Base-by-base conservation (phyloP, 73 alveolate species). In the Tetrahymena borealis region DNA sequence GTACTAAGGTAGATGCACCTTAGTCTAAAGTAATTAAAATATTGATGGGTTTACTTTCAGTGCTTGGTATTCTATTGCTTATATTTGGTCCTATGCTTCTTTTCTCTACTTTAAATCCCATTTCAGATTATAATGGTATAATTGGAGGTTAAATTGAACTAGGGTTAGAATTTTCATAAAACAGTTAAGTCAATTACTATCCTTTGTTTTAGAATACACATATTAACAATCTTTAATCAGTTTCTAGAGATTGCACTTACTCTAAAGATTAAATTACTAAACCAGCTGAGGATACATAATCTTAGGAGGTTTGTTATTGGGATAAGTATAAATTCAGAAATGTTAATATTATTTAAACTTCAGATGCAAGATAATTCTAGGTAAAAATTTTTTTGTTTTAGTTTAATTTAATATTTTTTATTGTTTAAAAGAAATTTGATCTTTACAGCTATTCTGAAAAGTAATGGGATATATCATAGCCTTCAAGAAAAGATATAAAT, bases 21-120 rank as follows among this genome's bases (percentile, higher is more conserved):
- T 94, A 94, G 31, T 90, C 96, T 12, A 38, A 78, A 11, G 41
- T 78, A 78, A 91, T 78, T 79, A 98, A 98, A 94, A 79, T 94
- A 16, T 92, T 91, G 24, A 91, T 96, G 94, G 99, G 99, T 13
- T 91, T 91, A 78, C 77, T 96, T 15, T 95, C 94, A 28, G 91
- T 97, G 39, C 78, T 98, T 92, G 78, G 90, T 5, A 94, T 97
- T 1, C 90, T 98, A 33, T 16, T 96, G 20, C 77, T 97, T 31
- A 97, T 98, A 28, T 93, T 98, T 38, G 98, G 98, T 1, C 99
- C 99, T 0, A 39, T 98, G 11, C 38, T 98, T 10, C 78, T 98
- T 16, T 98, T 98, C 94, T 94, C 98, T 79, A 78, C 95, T 43
- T 95, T 98, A n/a, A 98, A 98, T 91, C 99, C 99, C n/a, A 91